Percentiles rank a stretch among this genome's conserved stretches.
Conservation (phyloP, 2,329 filamentous ascomycete genomes). For the Nakataea oryzae region DNA sequence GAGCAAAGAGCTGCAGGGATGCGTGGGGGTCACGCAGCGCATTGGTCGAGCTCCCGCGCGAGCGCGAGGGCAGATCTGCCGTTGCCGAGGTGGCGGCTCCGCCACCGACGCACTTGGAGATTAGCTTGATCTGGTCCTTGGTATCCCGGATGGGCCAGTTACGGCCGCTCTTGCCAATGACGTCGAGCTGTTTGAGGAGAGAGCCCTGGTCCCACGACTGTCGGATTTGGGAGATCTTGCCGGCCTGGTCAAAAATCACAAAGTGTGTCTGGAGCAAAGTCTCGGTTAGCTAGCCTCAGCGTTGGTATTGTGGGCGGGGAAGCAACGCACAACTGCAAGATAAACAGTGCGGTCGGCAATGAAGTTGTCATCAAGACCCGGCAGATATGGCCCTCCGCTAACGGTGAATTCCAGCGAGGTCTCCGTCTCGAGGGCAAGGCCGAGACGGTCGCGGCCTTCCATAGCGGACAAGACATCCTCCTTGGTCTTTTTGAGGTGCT, state of each 20-base stretch:
- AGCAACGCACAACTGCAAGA: constrained; percentile 63
- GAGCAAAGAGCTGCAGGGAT: constrained; percentile 63
- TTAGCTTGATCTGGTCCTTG: constrained; percentile 71
- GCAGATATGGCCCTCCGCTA: constrained; percentile 78
- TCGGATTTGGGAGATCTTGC: constrained; percentile 78
- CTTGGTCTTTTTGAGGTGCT: constrained; percentile 72
- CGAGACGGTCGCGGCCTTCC: constrained; percentile 49
- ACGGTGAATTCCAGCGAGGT: constrained; percentile 72
- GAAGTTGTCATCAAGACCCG: constrained; percentile 89
- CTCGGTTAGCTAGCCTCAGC: constrained; percentile 2
- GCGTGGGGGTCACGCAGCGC: constrained; percentile 55
- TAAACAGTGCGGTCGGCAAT: constrained; percentile 70
- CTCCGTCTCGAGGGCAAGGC: constrained; percentile 68
- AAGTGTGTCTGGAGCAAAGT: constrained; percentile 59
- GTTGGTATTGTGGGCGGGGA: constrained; percentile 3
- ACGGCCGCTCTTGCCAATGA: constrained; percentile 80
- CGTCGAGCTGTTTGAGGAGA: constrained; percentile 83
- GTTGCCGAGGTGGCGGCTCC: constrained; percentile 5
- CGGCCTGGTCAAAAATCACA: constrained; percentile 66
- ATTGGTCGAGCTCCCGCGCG: constrained; percentile 42
- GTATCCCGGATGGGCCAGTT: constrained; percentile 94
- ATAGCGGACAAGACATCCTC: constrained; percentile 66
- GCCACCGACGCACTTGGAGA: constrained; percentile 48
- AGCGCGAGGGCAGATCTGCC: constrained; percentile 26
- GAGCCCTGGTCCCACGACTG: constrained; percentile 93